Percentiles rank a stretch among this genome's conserved stretches.
These are phyloP conservation scores for Phytophthora meadii DNA, from an alignment of 352 stramenopile genomes.

Conservation along the genomic window DNA sequence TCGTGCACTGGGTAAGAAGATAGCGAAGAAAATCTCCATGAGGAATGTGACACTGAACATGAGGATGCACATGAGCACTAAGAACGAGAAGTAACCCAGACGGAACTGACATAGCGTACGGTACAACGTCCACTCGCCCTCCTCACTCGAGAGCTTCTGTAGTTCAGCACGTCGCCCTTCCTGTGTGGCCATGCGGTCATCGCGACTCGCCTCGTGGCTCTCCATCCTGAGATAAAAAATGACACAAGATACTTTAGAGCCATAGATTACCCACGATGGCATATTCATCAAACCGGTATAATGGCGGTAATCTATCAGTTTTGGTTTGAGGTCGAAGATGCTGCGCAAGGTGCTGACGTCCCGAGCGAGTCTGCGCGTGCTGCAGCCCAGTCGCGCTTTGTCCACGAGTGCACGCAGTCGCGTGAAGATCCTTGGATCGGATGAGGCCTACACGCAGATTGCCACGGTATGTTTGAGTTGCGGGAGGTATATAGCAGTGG, in stretches of 20 bases:
- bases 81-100: slow-evolving; percentile 89
- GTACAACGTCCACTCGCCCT: slow-evolving; percentile 79
- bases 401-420: slow-evolving; percentile 57
- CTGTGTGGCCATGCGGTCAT: slow-evolving; percentile 67
- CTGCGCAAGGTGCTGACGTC: slow-evolving; percentile 47
- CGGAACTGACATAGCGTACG: slow-evolving; percentile 84
- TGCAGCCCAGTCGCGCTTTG: slow-evolving; percentile 34
- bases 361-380: slow-evolving; percentile 26
- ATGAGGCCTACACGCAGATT: slow-evolving; percentile 79
- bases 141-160: slow-evolving; percentile 65
- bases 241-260: slow-evolving; percentile 14
- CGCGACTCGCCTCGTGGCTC: slow-evolving; percentile 34
- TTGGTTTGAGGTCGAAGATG: slow-evolving; percentile 33
- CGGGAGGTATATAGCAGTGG: neutral
- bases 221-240: slow-evolving; percentile 15
- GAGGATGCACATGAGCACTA: slow-evolving; percentile 91
- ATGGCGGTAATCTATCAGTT: slow-evolving; percentile 2
- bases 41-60: slow-evolving; percentile 91
- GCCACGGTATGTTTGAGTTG: slow-evolving; percentile 47
- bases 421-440: slow-evolving; percentile 78
- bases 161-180: slow-evolving; percentile 70
- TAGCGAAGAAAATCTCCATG: slow-evolving; percentile 93
- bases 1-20: slow-evolving; percentile 84
- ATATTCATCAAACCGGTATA: slow-evolving; percentile 3
- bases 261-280: neutral